phyloP scores from a whole-genome alignment of 768 basidiomycete genomes.

The Suillus placidus region DNA sequence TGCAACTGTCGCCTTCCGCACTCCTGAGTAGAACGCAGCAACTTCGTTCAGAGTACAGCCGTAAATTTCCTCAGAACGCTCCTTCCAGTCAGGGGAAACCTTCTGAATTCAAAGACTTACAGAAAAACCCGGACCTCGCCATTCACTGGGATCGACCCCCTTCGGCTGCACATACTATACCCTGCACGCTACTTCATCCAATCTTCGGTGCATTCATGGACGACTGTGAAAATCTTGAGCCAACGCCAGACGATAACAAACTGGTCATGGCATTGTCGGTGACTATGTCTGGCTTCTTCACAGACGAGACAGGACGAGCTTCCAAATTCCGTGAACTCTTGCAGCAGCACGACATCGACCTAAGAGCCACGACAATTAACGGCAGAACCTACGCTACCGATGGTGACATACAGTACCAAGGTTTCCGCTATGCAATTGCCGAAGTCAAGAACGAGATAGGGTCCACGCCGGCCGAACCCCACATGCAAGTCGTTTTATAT shows the following conservation, averaged over 20 bases:
- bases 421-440: background rate
- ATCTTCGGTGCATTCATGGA: background rate
- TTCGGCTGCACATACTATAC: background rate
- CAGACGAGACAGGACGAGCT: background rate
- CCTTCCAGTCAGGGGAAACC: background rate
- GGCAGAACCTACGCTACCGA: background rate
- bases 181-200: background rate
- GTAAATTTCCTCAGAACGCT: background rate
- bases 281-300: background rate
- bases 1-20: background rate
- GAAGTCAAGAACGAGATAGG: background rate
- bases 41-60: background rate
- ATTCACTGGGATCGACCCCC: background rate
- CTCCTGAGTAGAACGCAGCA: background rate
- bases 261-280: background rate
- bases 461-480: background rate
- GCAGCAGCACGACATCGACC: background rate
- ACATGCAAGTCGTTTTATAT: background rate
- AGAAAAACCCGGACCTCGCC: background rate
- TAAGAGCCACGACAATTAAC: fast-evolving
- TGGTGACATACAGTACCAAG: no score
- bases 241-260: background rate
- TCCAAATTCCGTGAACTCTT: background rate
- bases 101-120: background rate
- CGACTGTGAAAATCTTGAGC: background rate